Evolutionary conservation across 2,329 filamentous ascomycete genomes (phyloP), one percentile per base, ranked within the genome.

Genomic region (Sporothrix variecibatus): DNA sequence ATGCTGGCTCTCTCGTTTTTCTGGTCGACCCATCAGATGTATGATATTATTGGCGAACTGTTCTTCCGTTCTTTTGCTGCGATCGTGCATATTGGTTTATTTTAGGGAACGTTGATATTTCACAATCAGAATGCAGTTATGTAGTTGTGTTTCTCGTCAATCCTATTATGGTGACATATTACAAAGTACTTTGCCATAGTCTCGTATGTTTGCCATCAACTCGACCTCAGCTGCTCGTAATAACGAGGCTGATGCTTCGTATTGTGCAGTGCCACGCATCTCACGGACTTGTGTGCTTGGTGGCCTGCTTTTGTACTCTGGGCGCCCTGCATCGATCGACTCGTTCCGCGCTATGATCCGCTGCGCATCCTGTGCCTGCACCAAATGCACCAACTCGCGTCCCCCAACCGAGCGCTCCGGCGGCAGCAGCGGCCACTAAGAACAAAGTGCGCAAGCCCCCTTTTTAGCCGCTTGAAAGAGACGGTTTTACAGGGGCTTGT

Each of bases 41-140:
- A 69, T 53, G 67, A 69, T 69, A 69, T 60, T 60, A 11, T 40
- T 69, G 43, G 67, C 49, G 67, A 38, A 12, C 11, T 51, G 26
- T 34, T 23, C 43, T 69, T 34, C 1, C 8, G 34, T 34, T 34
- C 34, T 34, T 34, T 69, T 69, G 43, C 67, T 69, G 67, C 67
- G 46, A 53, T 56, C 11, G 40, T 69, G 72, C 72, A 62, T 62
- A 23, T 73, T 73, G 64, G 72, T 34, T 60, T 73, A 62, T 73
- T 49, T 73, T 23, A 38, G 40, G 72, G 62, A 43, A 58, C 31
- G 38, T 43, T 68, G 51, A 53, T 73, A 58, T 49, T 56, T 69
- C 17, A 67, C 40, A 67, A 49, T 51, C 51, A 20, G 15, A 71
- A 71, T 46, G 53, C 53, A 60, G 31, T 31, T 12, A 43, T 56